Conservation (phyloP, 495 filamentous ascomycete genomes). For the Aspergillus biplanus region DNA sequence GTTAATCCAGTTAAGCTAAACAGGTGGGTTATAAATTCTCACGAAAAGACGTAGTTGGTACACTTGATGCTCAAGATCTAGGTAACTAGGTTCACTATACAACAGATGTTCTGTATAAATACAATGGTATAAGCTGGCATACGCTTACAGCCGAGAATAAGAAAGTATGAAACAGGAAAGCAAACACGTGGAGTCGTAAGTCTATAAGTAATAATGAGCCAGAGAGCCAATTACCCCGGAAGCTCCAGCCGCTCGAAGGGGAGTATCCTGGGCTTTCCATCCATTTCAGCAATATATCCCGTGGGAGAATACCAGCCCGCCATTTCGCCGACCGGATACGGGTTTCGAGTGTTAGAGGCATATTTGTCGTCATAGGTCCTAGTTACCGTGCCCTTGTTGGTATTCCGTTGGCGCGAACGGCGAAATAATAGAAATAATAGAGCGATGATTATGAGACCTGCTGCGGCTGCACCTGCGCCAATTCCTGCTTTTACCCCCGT, state of each 20-base stretch:
- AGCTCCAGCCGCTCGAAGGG: not conserved
- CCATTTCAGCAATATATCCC: not conserved
- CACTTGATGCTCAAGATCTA: no score
- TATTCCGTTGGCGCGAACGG: not conserved
- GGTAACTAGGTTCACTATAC: no score
- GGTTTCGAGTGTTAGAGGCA: not conserved
- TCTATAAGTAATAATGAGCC: no score
- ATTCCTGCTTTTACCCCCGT: not conserved
- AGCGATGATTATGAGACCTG: not conserved
- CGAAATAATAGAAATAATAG: not conserved
- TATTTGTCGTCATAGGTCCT: not conserved
- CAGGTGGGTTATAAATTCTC: no score
- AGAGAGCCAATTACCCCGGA: slow-evolving; percentile 3
- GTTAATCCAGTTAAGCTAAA: no score
- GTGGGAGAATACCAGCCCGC: not conserved
- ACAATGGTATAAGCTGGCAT: no score
- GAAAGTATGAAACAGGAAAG: no score
- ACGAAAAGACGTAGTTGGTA: no score
- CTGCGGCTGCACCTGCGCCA: not conserved
- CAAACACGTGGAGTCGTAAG: no score
- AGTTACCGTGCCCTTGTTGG: not conserved
- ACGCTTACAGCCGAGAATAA: no score
- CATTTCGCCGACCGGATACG: not conserved
- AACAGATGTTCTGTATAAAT: no score
- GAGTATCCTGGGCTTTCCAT: not conserved